phyloP scores from a whole-genome alignment of 345 rosid species.

The Arabidopsis thaliana region TAIR10.1 NC_003071.7:12220501-12221000 shows the following conservation, averaged over 20 bases:
- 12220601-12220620: slow-evolving; percentile 12
- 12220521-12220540: not conserved
- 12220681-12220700: slow-evolving; percentile 47
- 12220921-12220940: slow-evolving; percentile 16
- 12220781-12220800: slow-evolving; percentile 56
- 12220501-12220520: slow-evolving; percentile 12
- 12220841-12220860: slow-evolving; percentile 5
- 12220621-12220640: slow-evolving; percentile 11
- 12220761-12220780: slow-evolving; percentile 88
- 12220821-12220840: slow-evolving; percentile 67
- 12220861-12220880: slow-evolving; percentile 20
- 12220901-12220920: not conserved
- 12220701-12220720: slow-evolving; percentile 82
- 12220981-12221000: slow-evolving; percentile 52
- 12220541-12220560: slow-evolving; percentile 28
- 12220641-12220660: slow-evolving; percentile 17
- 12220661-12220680: slow-evolving; percentile 37
- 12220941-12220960: slow-evolving; percentile 21
- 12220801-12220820: slow-evolving; percentile 57
- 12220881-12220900: slow-evolving; percentile 5
- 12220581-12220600: slow-evolving; percentile 1
- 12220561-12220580: not conserved
- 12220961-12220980: not conserved
- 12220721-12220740: slow-evolving; percentile 59
- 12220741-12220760: slow-evolving; percentile 66